Conservation (phyloP, 106 monocot genomes). For the Agapanthus africanus region DNA sequence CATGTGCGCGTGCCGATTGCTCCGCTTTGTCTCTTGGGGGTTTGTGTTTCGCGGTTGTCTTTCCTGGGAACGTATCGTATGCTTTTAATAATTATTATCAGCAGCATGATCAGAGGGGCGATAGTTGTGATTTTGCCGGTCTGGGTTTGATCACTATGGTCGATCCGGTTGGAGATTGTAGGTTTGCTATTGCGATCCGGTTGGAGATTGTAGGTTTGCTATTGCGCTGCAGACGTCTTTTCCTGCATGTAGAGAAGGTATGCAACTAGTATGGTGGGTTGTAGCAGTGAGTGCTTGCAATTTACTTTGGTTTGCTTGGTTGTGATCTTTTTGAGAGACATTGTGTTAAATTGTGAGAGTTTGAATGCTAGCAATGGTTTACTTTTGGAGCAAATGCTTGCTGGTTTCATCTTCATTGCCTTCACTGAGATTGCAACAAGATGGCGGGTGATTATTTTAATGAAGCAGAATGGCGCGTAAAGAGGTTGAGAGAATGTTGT, state of each 20-base stretch:
- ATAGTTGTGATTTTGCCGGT: slow-evolving; percentile 71
- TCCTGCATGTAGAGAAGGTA: slow-evolving; percentile 11
- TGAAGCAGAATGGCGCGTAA: no score
- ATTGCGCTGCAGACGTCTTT: slow-evolving; percentile 36
- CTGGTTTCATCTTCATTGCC: no score
- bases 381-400: no score
- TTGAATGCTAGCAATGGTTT: no score
- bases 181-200: slow-evolving; percentile 56
- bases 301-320: no score
- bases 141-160: slow-evolving; percentile 82
- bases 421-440: no score
- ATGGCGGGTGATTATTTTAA: no score
- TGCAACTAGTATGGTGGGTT: neutral
- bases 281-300: neutral
- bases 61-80: slow-evolving; percentile 85
- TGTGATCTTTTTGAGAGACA: no score
- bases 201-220: slow-evolving; percentile 65
- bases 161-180: slow-evolving; percentile 71
- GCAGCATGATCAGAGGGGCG: slow-evolving; percentile 58
- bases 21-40: slow-evolving; percentile 63
- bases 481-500: no score
- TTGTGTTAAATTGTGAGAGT: no score
- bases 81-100: slow-evolving; percentile 89
- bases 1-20: slow-evolving; percentile 70
- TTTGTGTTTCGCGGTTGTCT: slow-evolving; percentile 47